Evolutionary conservation across 2,329 filamentous ascomycete species (phyloP), one percentile per base, ranked within the genome.

Genomic region (Coniochaeta sp.): DNA sequence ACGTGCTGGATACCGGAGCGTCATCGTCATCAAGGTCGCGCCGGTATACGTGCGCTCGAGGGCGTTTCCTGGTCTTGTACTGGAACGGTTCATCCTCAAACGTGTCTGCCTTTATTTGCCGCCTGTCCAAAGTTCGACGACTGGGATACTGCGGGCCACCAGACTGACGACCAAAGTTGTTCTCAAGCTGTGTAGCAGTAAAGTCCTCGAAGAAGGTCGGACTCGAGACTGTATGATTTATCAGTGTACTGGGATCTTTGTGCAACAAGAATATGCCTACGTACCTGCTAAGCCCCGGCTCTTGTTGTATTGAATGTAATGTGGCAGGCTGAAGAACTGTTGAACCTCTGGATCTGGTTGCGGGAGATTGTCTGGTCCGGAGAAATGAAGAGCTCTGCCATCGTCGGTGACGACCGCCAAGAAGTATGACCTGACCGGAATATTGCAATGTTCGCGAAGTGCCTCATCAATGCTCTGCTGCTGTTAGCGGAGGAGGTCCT

Each of bases 381-480:
- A 74, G 59, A 80, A 81, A 3, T 75, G 80, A 60, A 75, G 73
- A 1, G 74, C 67, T 17, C 74, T 73, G 22, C 79, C 79, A 61
- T 81, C 79, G 31, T 82, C 79, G 38, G 76, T 72, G 44, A 82
- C 71, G 1, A 76, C 77, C 12, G 78, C 81, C 36, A 85, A 73
- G 63, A 85, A 84, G 67, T 80, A 85, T 62, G 73, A 73, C 58
- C 77, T 75, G 12, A 77, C 77, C 1, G 79, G 76, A 54, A 85
- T 81, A 40, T 77, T 75, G 64, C 81, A 84, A 44, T 81, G 74
- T 57, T 81, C 77, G 17, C 78, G 74, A 12, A 86, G 70, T 28
- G 79, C 81, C 62, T 78, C 75, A 36, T 78, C 77, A 36, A 85
- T 81, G n/a, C 66, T 79, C 64, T 68, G 59, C 28, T 28, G 31